These are phyloP conservation scores for Pyrenochaeta sp. DNA, from an alignment of 2,329 filamentous ascomycete genomes.

Conservation along the genomic window DNA sequence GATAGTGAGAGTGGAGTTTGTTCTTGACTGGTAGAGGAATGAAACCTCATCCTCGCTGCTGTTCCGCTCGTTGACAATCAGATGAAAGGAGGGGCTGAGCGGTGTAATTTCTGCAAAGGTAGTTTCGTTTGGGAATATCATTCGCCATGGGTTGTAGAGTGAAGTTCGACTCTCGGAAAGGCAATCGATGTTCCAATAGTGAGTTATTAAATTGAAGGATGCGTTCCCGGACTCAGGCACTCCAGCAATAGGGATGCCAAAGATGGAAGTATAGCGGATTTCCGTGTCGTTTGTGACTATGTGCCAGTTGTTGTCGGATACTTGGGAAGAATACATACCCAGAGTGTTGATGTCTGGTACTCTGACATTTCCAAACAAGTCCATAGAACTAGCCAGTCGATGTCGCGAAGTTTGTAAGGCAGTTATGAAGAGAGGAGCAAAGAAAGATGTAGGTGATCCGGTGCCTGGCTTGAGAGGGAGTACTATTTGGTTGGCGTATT, in stretches of 20 bases:
- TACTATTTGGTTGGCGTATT: neutral
- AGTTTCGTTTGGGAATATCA: neutral
- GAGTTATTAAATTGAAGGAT: constrained; percentile 2
- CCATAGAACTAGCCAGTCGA: constrained; percentile 1
- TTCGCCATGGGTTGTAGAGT: neutral
- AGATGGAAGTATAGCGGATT: constrained; percentile 1
- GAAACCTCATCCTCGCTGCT: neutral
- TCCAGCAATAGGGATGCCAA: constrained; percentile 6
- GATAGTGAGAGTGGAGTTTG: neutral
- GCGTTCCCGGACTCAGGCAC: constrained; percentile 4
- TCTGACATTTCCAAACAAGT: constrained; percentile 7
- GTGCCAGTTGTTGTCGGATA: neutral
- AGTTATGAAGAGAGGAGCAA: constrained; percentile 9
- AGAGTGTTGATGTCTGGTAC: constrained; percentile 3
- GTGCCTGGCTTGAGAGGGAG: neutral
- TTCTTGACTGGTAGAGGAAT: neutral
- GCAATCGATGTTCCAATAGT: constrained; percentile 10
- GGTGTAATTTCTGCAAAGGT: neutral
- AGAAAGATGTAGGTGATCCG: neutral
- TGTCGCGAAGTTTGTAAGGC: constrained; percentile 4
- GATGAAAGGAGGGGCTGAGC: neutral
- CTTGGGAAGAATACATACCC: neutral
- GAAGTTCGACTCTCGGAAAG: too few relatives aligned
- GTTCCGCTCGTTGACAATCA: neutral
- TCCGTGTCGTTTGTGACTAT: neutral